Base-by-base conservation (phyloP, 1,139 yeast genomes). In the Casaregolazyma lundiana region DNA sequence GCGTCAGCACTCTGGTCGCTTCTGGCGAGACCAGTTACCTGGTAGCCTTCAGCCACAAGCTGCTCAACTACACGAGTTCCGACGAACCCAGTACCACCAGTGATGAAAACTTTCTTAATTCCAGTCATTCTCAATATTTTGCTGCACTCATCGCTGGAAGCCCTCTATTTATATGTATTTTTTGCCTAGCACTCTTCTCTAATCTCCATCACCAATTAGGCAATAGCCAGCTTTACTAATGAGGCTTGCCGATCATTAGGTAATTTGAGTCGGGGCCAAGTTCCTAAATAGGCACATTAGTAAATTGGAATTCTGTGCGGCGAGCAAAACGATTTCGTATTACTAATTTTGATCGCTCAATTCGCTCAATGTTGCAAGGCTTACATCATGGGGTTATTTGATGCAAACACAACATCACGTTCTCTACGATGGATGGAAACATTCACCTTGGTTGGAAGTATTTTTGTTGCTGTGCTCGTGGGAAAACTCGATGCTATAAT, bases 41-140 rank as follows among this genome's bases (percentile, higher is more conserved):
- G 58, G 59, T 73, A 77, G 16, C 73, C 75, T 45, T 59, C 56
- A 43, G 55, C 47, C 20, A 65, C 50, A 24, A 65, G 55, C 15
- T 53, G 58, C 29, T 63, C 51, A 35, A 69, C 67, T 13, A 75
- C 67, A 53, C 76, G 78, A 43, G 74, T 72, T 21, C 80, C 82
- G 49, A 79, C 73, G 56, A 73, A 78, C 8, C 84, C 84, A n/a
- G 78, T 69, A n/a, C 80, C 81, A 4, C 84, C 84, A 4, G 83
- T 73, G 26, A 79, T 70, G 30, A 77, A 68, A 32, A 75, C 75
- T 17, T 36, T 16, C 18, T 38, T 38, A 13, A 24, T 26, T 22
- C 18, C 24, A 22, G 11, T 7, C 30, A 38, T 38, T n/a, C 9
- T n/a, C 24, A 24, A n/a, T 26, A 7, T 7, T n/a, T n/a, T n/a